Conservation (phyloP, 1,139 yeast genomes). For the Protomyces arabidopsidicola region DNA sequence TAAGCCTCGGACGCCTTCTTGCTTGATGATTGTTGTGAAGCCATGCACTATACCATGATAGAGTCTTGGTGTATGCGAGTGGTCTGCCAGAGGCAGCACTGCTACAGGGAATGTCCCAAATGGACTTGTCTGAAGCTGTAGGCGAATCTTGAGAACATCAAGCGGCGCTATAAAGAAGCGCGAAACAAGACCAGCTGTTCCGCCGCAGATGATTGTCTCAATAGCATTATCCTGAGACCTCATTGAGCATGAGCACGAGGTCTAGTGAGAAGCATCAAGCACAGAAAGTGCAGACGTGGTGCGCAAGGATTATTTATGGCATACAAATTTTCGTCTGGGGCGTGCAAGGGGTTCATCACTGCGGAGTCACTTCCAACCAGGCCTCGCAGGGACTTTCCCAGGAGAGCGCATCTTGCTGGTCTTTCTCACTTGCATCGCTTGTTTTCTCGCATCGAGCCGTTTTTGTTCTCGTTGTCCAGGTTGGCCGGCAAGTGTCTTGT, state of each 20-base stretch:
- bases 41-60: constrained; percentile 17
- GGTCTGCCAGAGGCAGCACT: not conserved
- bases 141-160: constrained; percentile 79
- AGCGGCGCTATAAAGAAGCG: constrained; percentile 73
- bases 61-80: not conserved
- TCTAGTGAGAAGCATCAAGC: not conserved
- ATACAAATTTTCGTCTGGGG: no score
- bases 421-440: not conserved
- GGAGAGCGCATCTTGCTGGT: not conserved
- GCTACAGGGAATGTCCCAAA: not conserved
- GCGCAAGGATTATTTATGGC: no score
- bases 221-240: constrained; percentile 7
- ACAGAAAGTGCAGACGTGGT: not conserved
- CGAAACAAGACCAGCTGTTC: constrained; percentile 28
- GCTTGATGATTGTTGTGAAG: constrained; percentile 13
- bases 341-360: no score
- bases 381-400: not conserved
- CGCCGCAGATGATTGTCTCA: constrained; percentile 28
- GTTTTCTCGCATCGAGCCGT: not conserved
- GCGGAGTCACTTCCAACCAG: not conserved
- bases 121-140: constrained; percentile 53
- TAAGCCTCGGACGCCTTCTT: constrained; percentile 38
- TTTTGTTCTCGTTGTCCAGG: not conserved
- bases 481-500: not conserved
- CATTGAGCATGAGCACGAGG: not conserved